Evolutionary conservation across 2,329 filamentous ascomycete species (phyloP).

Genomic region (Aspergillus luchuensis): DNA sequence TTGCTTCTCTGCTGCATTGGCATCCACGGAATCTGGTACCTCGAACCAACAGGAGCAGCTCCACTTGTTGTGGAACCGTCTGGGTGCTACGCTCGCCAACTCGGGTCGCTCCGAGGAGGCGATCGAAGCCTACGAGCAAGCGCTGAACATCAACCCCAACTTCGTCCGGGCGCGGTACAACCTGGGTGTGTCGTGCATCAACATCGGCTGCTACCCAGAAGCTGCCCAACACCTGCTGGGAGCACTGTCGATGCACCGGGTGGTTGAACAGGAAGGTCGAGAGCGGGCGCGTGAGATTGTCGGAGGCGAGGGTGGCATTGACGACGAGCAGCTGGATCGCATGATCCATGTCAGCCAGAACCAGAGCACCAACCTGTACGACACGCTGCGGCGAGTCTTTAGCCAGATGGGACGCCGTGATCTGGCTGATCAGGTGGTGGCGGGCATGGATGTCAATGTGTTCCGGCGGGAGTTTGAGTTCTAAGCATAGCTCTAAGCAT

Average conservation of each 20-base stretch:
- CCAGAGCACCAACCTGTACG: slow-evolving; percentile 93
- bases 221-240: slow-evolving; percentile 90
- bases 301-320: slow-evolving; percentile 54
- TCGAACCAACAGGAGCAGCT: slow-evolving; percentile 84
- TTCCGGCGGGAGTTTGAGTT: slow-evolving; percentile 94
- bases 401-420: slow-evolving; percentile 91
- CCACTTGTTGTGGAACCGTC: slow-evolving; percentile 94
- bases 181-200: slow-evolving; percentile 93
- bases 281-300: slow-evolving; percentile 83
- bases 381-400: slow-evolving; percentile 92
- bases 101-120: slow-evolving; percentile 91
- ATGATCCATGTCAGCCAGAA: slow-evolving; percentile 83
- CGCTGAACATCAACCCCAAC: slow-evolving; percentile 85
- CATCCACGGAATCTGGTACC: slow-evolving; percentile 78
- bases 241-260: slow-evolving; percentile 92
- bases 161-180: slow-evolving; percentile 98
- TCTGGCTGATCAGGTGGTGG: slow-evolving; percentile 81
- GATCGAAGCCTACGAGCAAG: slow-evolving; percentile 93
- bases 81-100: slow-evolving; percentile 95
- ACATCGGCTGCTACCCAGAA: slow-evolving; percentile 92
- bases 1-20: slow-evolving; percentile 91
- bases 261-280: slow-evolving; percentile 81
- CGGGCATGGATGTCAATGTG: slow-evolving; percentile 84
- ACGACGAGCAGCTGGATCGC: slow-evolving; percentile 75
- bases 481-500: slow-evolving; percentile 56